Evolutionary conservation across 2,329 filamentous ascomycete genomes (phyloP), one percentile per base, ranked within the genome.

Genomic region (Sporothrix euskadiensis): DNA sequence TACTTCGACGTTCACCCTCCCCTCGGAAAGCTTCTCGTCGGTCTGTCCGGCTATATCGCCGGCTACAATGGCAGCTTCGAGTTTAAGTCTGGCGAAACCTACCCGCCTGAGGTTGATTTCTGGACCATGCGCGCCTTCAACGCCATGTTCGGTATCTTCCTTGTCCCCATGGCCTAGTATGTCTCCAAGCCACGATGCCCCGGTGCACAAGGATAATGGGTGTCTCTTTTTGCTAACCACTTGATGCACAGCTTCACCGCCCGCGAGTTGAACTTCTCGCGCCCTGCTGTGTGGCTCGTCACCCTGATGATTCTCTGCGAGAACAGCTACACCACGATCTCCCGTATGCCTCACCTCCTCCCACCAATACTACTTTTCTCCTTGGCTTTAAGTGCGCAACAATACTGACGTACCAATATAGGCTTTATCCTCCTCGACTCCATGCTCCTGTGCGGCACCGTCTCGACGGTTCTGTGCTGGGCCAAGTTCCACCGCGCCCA

Each of bases 41-140:
- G 96, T 76, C 88, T 99, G 70, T 98, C 96, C 7, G 96, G 96
- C 81, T 97, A 97, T 80, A 88, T 99, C 75, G 97, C 95, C 77
- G 95, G 95, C 77, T 99, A 99, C 87, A 99, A 99, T 85, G 96
- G 96, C 74, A 97, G 95, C 4, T 99, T 99, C 83, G 96, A 99
- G 81, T 99, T 99, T 88, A 99, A 99, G 84, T 98, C 95, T 71
- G 96, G 96, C 81, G 96, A 98, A 80, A 94, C 89, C 72, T 99
- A 99, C 81, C 96, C 96, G 12, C 89, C 91, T 78, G 94, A 98
- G 79, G 87, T 99, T 80, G 92, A 99, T 86, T 99, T 97, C 83
- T 97, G 94, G 78, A 97, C 97, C 81, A 99, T 99, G 97, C 93
- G 96, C 78, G 88, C 95, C 75, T 99, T 99, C 88, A 99, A 98